Evolutionary conservation across 1,139 yeast genomes (phyloP).

Genomic region (Pichia sp.): DNA sequence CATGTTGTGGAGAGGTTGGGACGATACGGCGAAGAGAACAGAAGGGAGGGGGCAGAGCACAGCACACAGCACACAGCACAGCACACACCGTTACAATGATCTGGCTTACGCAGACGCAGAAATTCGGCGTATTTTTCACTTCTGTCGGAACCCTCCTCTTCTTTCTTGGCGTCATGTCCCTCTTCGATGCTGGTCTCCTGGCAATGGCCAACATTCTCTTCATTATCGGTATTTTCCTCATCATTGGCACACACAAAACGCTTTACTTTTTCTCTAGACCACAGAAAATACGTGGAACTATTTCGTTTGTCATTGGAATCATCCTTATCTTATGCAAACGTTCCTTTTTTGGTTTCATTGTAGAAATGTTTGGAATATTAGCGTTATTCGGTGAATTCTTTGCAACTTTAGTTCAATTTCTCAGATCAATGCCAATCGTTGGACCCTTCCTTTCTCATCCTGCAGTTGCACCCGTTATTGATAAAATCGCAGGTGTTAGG

Average conservation of each 20-base stretch:
- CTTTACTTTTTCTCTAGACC: constrained; percentile 81
- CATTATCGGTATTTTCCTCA: constrained; percentile 72
- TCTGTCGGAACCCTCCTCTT: constrained; percentile 78
- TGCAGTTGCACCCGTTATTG: constrained; percentile 69
- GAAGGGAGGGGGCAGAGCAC: not conserved
- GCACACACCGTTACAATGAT: constrained; percentile 37
- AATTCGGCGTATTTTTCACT: constrained; percentile 90
- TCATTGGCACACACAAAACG: constrained; percentile 86
- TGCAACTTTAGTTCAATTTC: constrained; percentile 82
- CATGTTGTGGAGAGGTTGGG: no score
- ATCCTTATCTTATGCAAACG: constrained; percentile 65
- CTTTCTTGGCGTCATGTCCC: constrained; percentile 73
- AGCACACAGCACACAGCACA: not conserved
- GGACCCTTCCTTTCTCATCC: constrained; percentile 87
- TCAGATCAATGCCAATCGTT: constrained; percentile 79
- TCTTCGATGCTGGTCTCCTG: constrained; percentile 82
- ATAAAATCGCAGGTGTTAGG: constrained; percentile 56
- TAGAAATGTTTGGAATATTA: constrained; percentile 83
- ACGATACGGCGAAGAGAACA: no score
- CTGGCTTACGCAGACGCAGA: constrained; percentile 77
- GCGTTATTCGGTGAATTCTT: constrained; percentile 60
- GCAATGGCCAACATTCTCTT: constrained; percentile 86
- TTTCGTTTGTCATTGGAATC: constrained; percentile 73
- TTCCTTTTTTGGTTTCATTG: constrained; percentile 76
- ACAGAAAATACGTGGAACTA: constrained; percentile 76